These are phyloP conservation scores for Globisporangium solare DNA, from an alignment of 352 stramenopile genomes.

Conservation along the genomic window DNA sequence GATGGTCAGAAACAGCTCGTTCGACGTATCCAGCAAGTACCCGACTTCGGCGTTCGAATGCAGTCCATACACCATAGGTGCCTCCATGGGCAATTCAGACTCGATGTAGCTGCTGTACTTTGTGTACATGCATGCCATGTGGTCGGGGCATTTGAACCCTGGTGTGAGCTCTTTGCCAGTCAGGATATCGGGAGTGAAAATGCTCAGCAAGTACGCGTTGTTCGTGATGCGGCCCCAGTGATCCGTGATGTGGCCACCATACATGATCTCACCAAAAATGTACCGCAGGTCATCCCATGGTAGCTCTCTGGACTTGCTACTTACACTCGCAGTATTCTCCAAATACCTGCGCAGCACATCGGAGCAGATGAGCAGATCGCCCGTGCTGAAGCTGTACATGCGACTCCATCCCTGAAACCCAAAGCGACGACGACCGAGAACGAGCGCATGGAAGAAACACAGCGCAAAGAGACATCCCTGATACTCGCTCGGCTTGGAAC, in stretches of 20 bases:
- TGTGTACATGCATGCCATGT: conserved; percentile 75
- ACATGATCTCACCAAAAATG: conserved; percentile 93
- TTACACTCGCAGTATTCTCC: conserved; percentile 19
- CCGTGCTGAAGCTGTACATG: conserved; percentile 93
- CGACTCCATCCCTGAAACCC: conserved; percentile 91
- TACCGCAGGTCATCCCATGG: conserved; percentile 85
- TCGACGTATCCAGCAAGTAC: conserved; percentile 68
- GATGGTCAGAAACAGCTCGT: conserved; percentile 86
- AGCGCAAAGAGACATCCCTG: conserved; percentile 92
- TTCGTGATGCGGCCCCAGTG: conserved; percentile 84
- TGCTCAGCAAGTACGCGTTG: conserved; percentile 57
- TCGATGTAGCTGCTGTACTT: conserved; percentile 92
- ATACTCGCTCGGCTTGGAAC: conserved; percentile 76
- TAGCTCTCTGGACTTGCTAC: conserved; percentile 22
- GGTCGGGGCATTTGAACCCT: conserved; percentile 81
- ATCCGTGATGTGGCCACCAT: conserved; percentile 83
- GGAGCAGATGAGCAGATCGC: conserved; percentile 91
- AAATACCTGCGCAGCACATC: conserved; percentile 74
- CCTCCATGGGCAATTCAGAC: conserved; percentile 52
- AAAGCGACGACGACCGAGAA: conserved; percentile 88
- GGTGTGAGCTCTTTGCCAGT: conserved; percentile 42
- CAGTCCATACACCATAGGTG: conserved; percentile 62
- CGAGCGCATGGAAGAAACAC: conserved; percentile 93
- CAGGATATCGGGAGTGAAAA: conserved; percentile 67
- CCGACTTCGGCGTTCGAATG: conserved; percentile 81